Evolutionary conservation across 495 filamentous ascomycete genomes (phyloP).

Genomic region (Penicillium bovifimosum): DNA sequence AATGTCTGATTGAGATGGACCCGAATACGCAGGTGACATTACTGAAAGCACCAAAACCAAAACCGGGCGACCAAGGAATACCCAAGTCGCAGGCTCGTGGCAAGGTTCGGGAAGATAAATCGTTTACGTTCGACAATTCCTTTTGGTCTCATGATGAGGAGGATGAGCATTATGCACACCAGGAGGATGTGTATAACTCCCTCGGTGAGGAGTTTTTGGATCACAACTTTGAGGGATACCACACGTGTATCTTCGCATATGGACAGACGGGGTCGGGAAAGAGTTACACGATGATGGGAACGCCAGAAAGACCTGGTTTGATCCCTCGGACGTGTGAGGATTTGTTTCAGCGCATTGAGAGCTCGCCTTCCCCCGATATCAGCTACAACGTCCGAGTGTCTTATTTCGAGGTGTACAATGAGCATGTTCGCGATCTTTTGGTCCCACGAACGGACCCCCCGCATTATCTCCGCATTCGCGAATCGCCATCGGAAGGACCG

Average conservation of each 20-base stretch:
- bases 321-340: slow-evolving; percentile 98
- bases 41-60: slow-evolving; percentile 58
- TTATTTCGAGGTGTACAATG: slow-evolving; percentile 99
- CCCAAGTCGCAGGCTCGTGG: slow-evolving; percentile 59
- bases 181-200: slow-evolving; percentile 91
- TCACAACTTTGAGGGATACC: slow-evolving; percentile 98
- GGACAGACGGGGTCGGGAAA: slow-evolving; percentile 97
- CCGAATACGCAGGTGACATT: slow-evolving; percentile 75
- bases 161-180: slow-evolving; percentile 74
- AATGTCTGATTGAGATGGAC: slow-evolving; percentile 88
- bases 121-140: slow-evolving; percentile 93
- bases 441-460: slow-evolving; percentile 69
- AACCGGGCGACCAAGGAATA: slow-evolving; percentile 58
- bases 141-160: slow-evolving; percentile 85
- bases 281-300: slow-evolving; percentile 99
- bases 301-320: slow-evolving; percentile 74
- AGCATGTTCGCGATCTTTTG: slow-evolving; percentile 93
- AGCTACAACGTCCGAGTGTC: slow-evolving; percentile 95
- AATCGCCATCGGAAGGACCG: slow-evolving; percentile 92
- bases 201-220: slow-evolving; percentile 96
- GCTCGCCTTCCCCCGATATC: slow-evolving; percentile 75
- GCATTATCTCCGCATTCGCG: slow-evolving; percentile 94
- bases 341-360: slow-evolving; percentile 90
- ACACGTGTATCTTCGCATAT: slow-evolving; percentile 99
- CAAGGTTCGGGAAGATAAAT: slow-evolving; percentile 78